Base-by-base conservation (phyloP, 108 stramenopile species). In the Nannochloropsis gaditana region DNA sequence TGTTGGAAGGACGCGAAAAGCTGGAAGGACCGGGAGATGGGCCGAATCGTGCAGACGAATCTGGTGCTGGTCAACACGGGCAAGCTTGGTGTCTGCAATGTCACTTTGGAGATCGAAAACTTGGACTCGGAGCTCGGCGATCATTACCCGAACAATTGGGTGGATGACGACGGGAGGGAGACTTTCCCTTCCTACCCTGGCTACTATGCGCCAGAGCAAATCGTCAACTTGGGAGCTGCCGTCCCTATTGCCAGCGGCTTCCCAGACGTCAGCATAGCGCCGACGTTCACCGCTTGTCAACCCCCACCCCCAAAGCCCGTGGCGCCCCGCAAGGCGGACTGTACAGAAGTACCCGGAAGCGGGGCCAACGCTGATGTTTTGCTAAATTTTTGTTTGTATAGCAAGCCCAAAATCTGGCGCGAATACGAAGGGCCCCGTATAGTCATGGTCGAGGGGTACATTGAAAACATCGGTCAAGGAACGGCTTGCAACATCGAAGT, bases 1-100 rank as follows among this genome's bases (percentile, higher is more conserved):
- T 73, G 59, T n/a, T 73, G 59, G 59, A 73, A 73, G 6, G 59
- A 73, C n/a, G 59, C 59, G 19, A 73, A 73, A n/a, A 73, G 59
- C 59, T 73, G 59, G 59, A 73, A 73, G 59, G 59, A 73, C n/a
- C 59, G 59, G 19, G 59, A 73, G 4, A n/a, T n/a, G 4, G 59
- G 59, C 19, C 59, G 59, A 3, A n/a, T 73, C 19, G 59, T 73
- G 6, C 59, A 73, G n/a, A 5, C 59, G 8, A 73, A 73, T 73
- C n/a, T 73, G 59, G n/a, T 73, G 15, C 59, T 73, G 19, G 59
- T 73, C 15, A 73, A 73, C 59, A 73, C 59, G 59, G 59, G 59
- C 59, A 73, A 73, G 59, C 6, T 73, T 73, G 59, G 59, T 6
- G 59, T 73, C 19, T 73, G 59, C n/a, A 73, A 73, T n/a, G 59